Base-by-base conservation (phyloP, 176 grass and related monocot genomes). In the Bonia amplexicaulis region DNA sequence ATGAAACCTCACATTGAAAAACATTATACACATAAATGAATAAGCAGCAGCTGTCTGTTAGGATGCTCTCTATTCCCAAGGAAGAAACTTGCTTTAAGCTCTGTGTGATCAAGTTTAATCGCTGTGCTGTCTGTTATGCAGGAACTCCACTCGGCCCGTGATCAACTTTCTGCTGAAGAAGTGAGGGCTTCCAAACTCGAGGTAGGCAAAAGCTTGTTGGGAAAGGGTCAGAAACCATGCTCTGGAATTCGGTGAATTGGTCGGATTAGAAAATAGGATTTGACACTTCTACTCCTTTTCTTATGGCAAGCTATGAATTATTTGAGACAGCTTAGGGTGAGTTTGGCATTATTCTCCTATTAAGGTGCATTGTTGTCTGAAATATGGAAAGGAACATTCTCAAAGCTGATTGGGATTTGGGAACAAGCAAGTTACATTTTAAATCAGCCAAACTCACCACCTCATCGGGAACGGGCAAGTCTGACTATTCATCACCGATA, bases 111-210 rank as follows among this genome's bases (percentile, higher is more conserved):
- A 78, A 59, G 8, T 78, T 73, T 42, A n/a, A 59, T 68, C 69
- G 44, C 9, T 60, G 72, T 67, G 20, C 23, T 66, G 1, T 79
- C 60, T 90, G 59, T 62, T 86, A 65, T 86, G 78, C 89, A 99
- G 97, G 97, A 99, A 76, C 86, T 96, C 54, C 33, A 91, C 47
- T 94, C 80, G 11, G 74, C 91, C 40, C 89, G 54, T 20, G 71
- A 90, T 83, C 93, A 88, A 84, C 92, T 99, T 76, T 83, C 88
- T 60, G 76, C 80, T 9, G 97, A 96, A 82, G 84, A 90, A 79
- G 77, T 71, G 44, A 96, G 91, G 75, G 89, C 90, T 71, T 94
- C 93, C 76, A 94, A 94, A 79, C 91, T 94, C 29, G 93, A 99
- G 97, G 97, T 99, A 96, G 4, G 42, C 33, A 31, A 25, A 52